Conservation (phyloP, 495 filamentous ascomycete species). For the Tuber indicum region DNA sequence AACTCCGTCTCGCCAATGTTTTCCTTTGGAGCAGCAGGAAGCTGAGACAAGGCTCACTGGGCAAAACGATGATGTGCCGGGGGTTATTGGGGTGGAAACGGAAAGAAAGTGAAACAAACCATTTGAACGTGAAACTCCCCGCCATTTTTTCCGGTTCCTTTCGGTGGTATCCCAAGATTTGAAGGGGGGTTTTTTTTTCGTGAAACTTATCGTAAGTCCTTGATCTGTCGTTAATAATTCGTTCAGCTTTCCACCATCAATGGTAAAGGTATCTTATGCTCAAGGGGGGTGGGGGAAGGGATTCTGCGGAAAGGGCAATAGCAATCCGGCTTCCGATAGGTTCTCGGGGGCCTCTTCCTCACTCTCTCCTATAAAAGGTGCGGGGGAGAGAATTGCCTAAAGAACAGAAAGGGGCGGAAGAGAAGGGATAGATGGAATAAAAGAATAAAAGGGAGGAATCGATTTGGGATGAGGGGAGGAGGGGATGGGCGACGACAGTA, state of each 20-base stretch:
- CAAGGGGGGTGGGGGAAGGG: neutral
- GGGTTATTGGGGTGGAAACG: neutral
- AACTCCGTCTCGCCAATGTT: neutral
- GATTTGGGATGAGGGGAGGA: slow-evolving; percentile 2
- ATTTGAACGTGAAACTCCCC: slow-evolving; percentile 40
- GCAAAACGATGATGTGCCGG: neutral
- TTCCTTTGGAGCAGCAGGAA: neutral
- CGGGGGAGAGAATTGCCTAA: neutral
- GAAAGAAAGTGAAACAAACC: slow-evolving; percentile 20
- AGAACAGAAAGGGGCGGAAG: neutral
- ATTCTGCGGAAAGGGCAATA: neutral
- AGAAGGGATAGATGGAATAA: neutral
- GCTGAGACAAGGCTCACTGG: neutral
- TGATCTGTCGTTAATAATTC: slow-evolving; percentile 3
- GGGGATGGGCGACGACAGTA: neutral
- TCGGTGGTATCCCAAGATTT: slow-evolving; percentile 4
- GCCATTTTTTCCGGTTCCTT: slow-evolving; percentile 27
- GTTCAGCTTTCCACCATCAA: slow-evolving; percentile 4
- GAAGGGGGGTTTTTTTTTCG: neutral
- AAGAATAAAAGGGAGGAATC: neutral
- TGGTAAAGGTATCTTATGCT: neutral
- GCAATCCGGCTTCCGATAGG: neutral
- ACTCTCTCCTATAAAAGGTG: neutral
- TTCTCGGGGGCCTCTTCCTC: neutral
- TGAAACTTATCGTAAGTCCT: neutral